These are phyloP conservation scores for Penicillium brevicompactum DNA, from an alignment of 2,329 filamentous ascomycete species.

Conservation along the genomic window DNA sequence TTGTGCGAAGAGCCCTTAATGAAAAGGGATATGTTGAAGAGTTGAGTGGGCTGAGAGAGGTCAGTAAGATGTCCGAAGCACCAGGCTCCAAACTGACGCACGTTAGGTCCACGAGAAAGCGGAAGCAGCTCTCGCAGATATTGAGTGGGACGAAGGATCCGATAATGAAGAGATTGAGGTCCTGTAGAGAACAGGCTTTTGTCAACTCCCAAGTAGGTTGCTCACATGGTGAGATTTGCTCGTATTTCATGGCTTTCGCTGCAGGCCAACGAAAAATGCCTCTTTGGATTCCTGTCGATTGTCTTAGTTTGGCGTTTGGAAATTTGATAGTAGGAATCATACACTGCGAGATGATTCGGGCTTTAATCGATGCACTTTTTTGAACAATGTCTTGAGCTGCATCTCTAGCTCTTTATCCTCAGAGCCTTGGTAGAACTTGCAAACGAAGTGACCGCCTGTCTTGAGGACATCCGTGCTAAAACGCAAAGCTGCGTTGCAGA, in stretches of 20 bases:
- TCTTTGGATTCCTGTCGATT: slow-evolving; percentile 73
- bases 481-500: slow-evolving; percentile 80
- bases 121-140: slow-evolving; percentile 47
- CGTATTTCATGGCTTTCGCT: slow-evolving; percentile 61
- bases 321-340: slow-evolving; percentile 20
- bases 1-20: slow-evolving; percentile 61
- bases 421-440: slow-evolving; percentile 93
- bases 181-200: slow-evolving; percentile 7
- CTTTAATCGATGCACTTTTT: slow-evolving; percentile 81
- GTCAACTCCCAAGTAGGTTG: not conserved
- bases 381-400: slow-evolving; percentile 74
- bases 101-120: slow-evolving; percentile 47
- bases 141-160: slow-evolving; percentile 49
- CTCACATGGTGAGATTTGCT: slow-evolving; percentile 8
- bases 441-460: slow-evolving; percentile 84
- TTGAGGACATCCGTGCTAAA: slow-evolving; percentile 86
- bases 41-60: slow-evolving; percentile 63
- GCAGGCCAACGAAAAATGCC: slow-evolving; percentile 79
- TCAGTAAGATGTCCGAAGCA: slow-evolving; percentile 9
- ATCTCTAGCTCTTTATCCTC: slow-evolving; percentile 82
- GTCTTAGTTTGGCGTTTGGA: slow-evolving; percentile 15
- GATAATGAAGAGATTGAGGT: slow-evolving; percentile 40
- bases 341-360: slow-evolving; percentile 87
- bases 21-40: slow-evolving; percentile 67
- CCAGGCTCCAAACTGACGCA: not conserved